Base-by-base conservation (phyloP, 2,329 filamentous ascomycete species). In the Sporothrix variecibatus region DNA sequence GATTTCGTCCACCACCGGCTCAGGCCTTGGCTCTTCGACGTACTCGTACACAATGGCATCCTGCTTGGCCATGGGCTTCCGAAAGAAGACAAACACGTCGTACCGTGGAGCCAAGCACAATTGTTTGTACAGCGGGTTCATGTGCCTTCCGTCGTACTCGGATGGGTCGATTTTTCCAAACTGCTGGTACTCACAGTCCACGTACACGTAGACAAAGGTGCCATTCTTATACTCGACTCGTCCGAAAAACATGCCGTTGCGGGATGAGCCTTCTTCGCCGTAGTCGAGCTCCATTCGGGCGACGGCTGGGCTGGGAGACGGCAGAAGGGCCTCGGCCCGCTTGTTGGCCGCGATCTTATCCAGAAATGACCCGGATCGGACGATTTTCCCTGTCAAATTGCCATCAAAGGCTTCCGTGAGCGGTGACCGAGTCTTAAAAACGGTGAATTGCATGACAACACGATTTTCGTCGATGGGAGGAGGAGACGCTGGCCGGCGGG, bases 161-260 rank as follows among this genome's bases (percentile, higher is more conserved):
- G 40, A 34, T 1, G 73, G 65, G 31, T 76, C 72, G 2, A 77
- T 28, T 8, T 71, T 72, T 17, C 75, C 76, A 56, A 72, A 75
- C 62, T 76, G 60, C 62, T 75, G 72, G 28, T 28, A 34, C 64
- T 76, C 75, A 15, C 64, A 46, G 28, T 75, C 77, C 15, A 78
- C 77, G 17, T 75, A 76, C 7, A 77, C 65, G 31, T 56, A 67
- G 15, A 74, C 20, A 17, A 51, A n/a, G 1, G 43, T 51, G 46
- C 49, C 72, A 28, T 73, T 49, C 2, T 43, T 71, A 64, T 69
- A 75, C 20, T 40, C 11, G 6, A 73, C 72, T 0, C 65, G 49
- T 2, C 76, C 75, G 12, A 71, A 75, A n/a, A 77, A 78, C 73
- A 78, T 71, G 15, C 76, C 75, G 15, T 75, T 71, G 9, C 76